These are phyloP conservation scores for Botrytis fabae DNA, from an alignment of 2,329 filamentous ascomycete genomes.

Conservation along the genomic window DNA sequence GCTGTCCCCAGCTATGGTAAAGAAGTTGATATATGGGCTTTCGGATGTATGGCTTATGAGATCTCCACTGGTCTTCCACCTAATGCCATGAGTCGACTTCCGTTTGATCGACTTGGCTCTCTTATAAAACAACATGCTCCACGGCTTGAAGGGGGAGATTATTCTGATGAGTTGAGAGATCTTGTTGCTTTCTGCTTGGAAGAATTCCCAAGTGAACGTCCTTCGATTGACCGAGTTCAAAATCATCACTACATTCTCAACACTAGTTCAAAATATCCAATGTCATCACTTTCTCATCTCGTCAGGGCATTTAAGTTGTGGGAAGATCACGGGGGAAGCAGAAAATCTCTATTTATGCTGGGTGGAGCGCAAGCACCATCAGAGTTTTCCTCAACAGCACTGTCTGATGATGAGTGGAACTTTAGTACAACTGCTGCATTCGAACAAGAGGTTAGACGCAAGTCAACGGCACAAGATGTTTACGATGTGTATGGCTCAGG, in stretches of 20 bases:
- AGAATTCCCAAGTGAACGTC: slow-evolving; percentile 66
- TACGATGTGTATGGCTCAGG: slow-evolving; percentile 61
- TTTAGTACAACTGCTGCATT: slow-evolving; percentile 67
- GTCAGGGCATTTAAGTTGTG: slow-evolving; percentile 73
- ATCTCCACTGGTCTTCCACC: slow-evolving; percentile 78
- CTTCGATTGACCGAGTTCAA: slow-evolving; percentile 68
- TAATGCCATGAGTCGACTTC: slow-evolving; percentile 58
- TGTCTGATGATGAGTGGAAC: slow-evolving; percentile 62
- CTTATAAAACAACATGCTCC: slow-evolving; percentile 64
- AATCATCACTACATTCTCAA: slow-evolving; percentile 68
- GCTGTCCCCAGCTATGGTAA: slow-evolving; percentile 65
- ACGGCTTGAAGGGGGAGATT: slow-evolving; percentile 68
- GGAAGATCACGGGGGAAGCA: slow-evolving; percentile 72
- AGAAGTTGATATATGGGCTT: slow-evolving; percentile 82
- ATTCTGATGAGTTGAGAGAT: slow-evolving; percentile 67
- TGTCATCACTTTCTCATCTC: slow-evolving; percentile 61
- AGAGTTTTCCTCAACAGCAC: slow-evolving; percentile 47
- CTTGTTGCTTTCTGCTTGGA: slow-evolving; percentile 73
- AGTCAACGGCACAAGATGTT: slow-evolving; percentile 57
- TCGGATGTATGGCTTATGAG: slow-evolving; percentile 77
- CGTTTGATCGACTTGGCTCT: slow-evolving; percentile 50
- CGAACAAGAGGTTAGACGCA: slow-evolving; percentile 55
- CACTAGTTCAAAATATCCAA: slow-evolving; percentile 63
- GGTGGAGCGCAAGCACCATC: slow-evolving; percentile 54
- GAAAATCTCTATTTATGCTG: slow-evolving; percentile 62